Evolutionary conservation across 306 rosid species (phyloP), one percentile per base, ranked within the genome.

Genomic region (Vigna trinervia): DNA sequence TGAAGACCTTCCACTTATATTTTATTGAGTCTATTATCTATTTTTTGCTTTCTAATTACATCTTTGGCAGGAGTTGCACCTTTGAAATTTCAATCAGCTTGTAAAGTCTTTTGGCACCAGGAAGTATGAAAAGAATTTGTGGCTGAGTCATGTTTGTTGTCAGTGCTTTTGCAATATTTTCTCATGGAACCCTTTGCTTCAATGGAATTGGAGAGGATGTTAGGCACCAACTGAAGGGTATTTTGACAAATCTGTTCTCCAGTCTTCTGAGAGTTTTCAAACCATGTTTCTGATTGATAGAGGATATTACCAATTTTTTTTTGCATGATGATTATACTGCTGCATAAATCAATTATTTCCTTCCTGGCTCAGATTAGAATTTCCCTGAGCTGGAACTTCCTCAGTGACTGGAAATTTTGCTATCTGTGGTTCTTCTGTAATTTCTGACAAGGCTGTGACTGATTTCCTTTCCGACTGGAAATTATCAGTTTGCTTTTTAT

Each of bases 171-270:
- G 56, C 43, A 74, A 77, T 84, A 65, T 20, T 78, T 86, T 82
- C 92, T 84, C 86, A 88, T 86, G 75, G 82, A 78, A 26, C 85
- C 75, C 82, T 84, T 85, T 80, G 66, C 83, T 84, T 79, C 81
- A 57, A 6, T 50, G 69, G 85, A 81, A 71, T 80, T 75, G 74
- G 86, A 64, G 64, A 69, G 77, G 77, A 60, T 61, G 58, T 71
- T 81, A 47, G 81, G 80, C 52, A 73, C 79, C 58, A 72, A 50
- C 73, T 71, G 86, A 65, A 70, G 57, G 77, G 48, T 50, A 67
- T 78, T 71, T 32, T 51, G 80, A 50, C 59, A 74, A 77, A 71
- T 71, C 19, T 17, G 56, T 68, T 83, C 84, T 38, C 12, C 14
- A 19, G 72, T 82, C 47, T 56, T 78, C 85, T 54, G 81, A 75